Conservation (phyloP, 768 basidiomycete species). For the Chalciporus chontae region DNA sequence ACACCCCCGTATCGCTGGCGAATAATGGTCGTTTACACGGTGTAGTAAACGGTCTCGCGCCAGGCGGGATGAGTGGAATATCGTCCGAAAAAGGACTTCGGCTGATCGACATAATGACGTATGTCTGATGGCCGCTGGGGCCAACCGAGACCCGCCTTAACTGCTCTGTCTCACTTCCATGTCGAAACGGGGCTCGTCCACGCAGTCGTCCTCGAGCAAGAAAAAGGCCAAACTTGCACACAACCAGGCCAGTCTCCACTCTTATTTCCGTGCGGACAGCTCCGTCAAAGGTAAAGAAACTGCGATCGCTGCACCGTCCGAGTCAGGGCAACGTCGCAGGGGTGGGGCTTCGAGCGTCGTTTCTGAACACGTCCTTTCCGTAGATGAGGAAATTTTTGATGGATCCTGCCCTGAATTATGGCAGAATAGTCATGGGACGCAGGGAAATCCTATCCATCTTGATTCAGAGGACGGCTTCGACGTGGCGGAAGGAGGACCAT, state of each 20-base stretch:
- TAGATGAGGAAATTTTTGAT: conserved; percentile 6
- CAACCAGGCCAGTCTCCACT: conserved; percentile 20
- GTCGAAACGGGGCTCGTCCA: conserved; percentile 17
- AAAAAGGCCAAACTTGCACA: conserved; percentile 21
- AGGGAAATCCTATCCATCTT: conserved; percentile 23
- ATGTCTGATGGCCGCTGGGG: conserved; percentile 12
- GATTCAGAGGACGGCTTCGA: conserved; percentile 18
- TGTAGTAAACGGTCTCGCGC: background rate
- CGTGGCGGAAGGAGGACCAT: conserved; percentile 2
- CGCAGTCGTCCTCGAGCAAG: conserved; percentile 7
- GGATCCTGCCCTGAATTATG: conserved; percentile 6
- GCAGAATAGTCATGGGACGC: conserved; percentile 24
- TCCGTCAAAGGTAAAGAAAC: conserved; percentile 12
- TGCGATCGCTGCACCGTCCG: conserved; percentile 8
- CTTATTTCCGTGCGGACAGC: conserved; percentile 23
- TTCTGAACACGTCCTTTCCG: conserved; percentile 15
- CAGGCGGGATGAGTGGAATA: background rate
- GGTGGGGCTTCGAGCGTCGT: conserved; percentile 7
- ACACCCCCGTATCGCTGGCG: no score
- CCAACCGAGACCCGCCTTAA: conserved; percentile 10
- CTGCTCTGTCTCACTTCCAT: conserved; percentile 11
- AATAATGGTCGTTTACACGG: background rate
- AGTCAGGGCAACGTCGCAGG: conserved; percentile 15
- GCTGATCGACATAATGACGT: conserved; percentile 30
- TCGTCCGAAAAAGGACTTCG: conserved; percentile 19